phyloP scores from a whole-genome alignment of 805 yeast species.

The Yamadazyma phyllophila region DNA sequence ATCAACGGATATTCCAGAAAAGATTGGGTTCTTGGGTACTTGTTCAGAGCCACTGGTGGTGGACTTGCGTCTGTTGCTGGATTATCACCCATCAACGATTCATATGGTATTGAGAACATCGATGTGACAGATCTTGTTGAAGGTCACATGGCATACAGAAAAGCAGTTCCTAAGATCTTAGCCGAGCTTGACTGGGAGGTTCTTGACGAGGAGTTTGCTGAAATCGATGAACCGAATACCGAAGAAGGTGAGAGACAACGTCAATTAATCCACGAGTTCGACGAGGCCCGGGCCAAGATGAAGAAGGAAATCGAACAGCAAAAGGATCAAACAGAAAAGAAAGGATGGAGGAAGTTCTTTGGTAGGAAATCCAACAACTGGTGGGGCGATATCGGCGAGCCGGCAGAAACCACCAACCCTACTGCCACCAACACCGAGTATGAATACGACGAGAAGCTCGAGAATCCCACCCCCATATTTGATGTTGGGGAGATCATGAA shows the following conservation, averaged over 20 bases:
- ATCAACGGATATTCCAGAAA: constrained; percentile 87
- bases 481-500: constrained; percentile 43
- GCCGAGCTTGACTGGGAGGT: constrained; percentile 74
- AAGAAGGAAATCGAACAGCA: constrained; percentile 37
- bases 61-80: constrained; percentile 93
- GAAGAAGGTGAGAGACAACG: constrained; percentile 82
- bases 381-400: constrained; percentile 44
- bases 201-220: constrained; percentile 85
- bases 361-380: constrained; percentile 50
- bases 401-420: constrained; percentile 9
- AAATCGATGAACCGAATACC: constrained; percentile 94
- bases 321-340: constrained; percentile 25
- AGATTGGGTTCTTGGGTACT: constrained; percentile 95
- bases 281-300: constrained; percentile 71
- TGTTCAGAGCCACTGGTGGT: constrained; percentile 94
- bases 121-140: constrained; percentile 85
- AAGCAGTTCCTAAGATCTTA: constrained; percentile 82
- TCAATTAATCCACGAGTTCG: constrained; percentile 78
- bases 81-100: constrained; percentile 64
- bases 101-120: constrained; percentile 72
- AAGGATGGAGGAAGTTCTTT: constrained; percentile 50
- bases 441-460: constrained; percentile 24
- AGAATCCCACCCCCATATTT: constrained; percentile 28
- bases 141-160: constrained; percentile 98
- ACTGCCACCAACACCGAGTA: constrained; percentile 2